Evolutionary conservation across 78 protist genomes (phyloP), one percentile per base, ranked within the genome.

Genomic region (Dictyostelium firmibasis): DNA sequence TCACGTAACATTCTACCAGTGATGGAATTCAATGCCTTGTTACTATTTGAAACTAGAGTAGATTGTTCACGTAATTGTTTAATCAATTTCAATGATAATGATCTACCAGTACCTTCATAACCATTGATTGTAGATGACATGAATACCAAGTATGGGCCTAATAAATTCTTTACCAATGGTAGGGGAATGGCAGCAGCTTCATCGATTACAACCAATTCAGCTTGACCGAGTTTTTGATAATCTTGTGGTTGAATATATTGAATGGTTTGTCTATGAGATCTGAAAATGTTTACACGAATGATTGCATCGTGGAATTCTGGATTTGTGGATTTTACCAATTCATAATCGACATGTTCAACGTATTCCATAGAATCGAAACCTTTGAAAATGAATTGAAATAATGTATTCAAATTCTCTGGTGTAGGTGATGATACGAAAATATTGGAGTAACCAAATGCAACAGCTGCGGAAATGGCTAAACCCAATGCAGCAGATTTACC

Each of bases 111-210:
- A 67, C 99, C 99, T 85, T 99, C 99, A 81, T 99, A 99, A 27
- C 99, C 99, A 83, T 97, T 96, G 96, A 98, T 96, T 9, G 99
- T 98, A 10, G 97, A 95, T 13, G 96, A 93, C 86, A 99, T 53
- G 95, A 99, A 98, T 50, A 99, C 99, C 31, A 99, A 91, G 86
- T 98, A 98, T 14, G 97, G 97, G 7, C 99, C 99, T 10, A 99
- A 35, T 50, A 99, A 91, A 41, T 64, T 60, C 72, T 87, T 44
- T 20, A 99, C 99, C 25, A 92, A 79, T n/a, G 99, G 99, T 23
- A 99, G 96, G 1, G 99, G 99, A 41, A 99, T 98, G 82, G 99
- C 99, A 0, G 99, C 99, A 0, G 99, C 99, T 96, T 99, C 99
- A 84, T 99, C 99, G 83, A 99, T 97, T 33, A 99, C 99, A 16